Base-by-base conservation (phyloP, 164 flowering plant genomes). In the Magnolia kwangsiensis region DNA sequence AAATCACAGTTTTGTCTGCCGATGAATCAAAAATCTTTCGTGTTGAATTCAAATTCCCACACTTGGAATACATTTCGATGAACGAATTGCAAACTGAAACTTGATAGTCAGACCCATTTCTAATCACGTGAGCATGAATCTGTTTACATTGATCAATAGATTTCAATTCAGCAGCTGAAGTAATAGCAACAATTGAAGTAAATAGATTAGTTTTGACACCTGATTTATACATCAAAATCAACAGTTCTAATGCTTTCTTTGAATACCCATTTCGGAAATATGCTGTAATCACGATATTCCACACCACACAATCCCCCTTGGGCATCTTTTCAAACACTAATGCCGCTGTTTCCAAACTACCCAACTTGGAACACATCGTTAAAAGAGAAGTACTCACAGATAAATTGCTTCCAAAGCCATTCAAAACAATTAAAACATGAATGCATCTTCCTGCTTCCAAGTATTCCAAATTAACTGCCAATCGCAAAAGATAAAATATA, bases 11-110 rank as follows among this genome's bases (percentile, higher is more conserved):
- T 78, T 82, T 88, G 66, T 76, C 72, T 50, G 66, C 20, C 72
- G 86, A 4, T 24, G 20, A 77, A 23, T 90, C 81, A 69, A 88
- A 90, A 58, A 86, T 37, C 45, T 77, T 84, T n/a, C 74, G 31
- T 7, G 89, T 88, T 24, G 75, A 49, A 61, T 64, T 78, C 51
- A 87, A 71, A 6, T 50, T 58, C 59, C 80, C 81, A 63, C 89
- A 86, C 72, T 83, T 88, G 49, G 82, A 71, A 69, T 89, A 89
- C 92, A 91, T 87, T 51, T 86, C 89, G 29, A 91, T 87, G n/a
- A 90, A 71, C 50, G 88, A 84, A 79, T 90, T 90, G 49, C 80
- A 82, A 74, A 90, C 87, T 9, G 88, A 82, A 11, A 84, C 88
- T 74, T 85, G 86, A 80, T 77, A 78, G 74, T 83, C 87, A 5